These are phyloP conservation scores for Santalum album DNA, from an alignment of 164 flowering plant genomes.

Conservation along the genomic window DNA sequence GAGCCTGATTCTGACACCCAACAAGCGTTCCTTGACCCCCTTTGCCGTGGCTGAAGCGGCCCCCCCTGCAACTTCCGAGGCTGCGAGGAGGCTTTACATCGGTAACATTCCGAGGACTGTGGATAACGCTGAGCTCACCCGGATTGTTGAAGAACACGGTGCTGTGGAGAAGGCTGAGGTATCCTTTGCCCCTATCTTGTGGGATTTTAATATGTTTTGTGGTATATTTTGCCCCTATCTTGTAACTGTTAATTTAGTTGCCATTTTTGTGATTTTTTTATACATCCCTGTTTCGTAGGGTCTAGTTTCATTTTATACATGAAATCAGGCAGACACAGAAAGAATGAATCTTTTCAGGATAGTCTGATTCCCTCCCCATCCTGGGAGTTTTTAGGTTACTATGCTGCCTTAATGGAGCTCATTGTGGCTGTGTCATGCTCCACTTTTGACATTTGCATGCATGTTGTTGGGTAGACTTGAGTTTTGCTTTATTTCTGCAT, in stretches of 20 bases:
- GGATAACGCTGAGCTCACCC: constrained; percentile 40
- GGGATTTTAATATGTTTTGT: not conserved
- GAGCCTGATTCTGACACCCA: constrained; percentile 1
- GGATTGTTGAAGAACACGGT: constrained; percentile 65
- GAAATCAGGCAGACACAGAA: too few species aligned
- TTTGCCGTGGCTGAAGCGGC: constrained; percentile 40
- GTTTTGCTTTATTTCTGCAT: too few species aligned
- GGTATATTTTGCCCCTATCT: not conserved
- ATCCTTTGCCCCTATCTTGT: not conserved
- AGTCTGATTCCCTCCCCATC: too few species aligned
- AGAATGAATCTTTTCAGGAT: too few species aligned
- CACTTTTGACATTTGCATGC: too few species aligned
- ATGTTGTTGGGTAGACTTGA: too few species aligned
- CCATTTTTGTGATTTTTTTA: too few species aligned
- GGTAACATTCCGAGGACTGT: constrained; percentile 83
- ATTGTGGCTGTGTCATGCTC: too few species aligned
- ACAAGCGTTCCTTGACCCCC: constrained; percentile 13
- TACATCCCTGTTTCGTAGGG: too few species aligned
- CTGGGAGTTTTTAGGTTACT: too few species aligned
- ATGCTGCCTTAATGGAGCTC: too few species aligned
- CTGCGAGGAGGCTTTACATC: constrained; percentile 57
- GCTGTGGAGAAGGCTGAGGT: constrained; percentile 92
- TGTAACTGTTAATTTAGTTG: not conserved
- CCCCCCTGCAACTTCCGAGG: constrained; percentile 23
- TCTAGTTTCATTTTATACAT: too few species aligned